These are phyloP conservation scores for Lotus japonicus DNA, from an alignment of 306 rosid genomes.

Conservation along the genomic window DNA sequence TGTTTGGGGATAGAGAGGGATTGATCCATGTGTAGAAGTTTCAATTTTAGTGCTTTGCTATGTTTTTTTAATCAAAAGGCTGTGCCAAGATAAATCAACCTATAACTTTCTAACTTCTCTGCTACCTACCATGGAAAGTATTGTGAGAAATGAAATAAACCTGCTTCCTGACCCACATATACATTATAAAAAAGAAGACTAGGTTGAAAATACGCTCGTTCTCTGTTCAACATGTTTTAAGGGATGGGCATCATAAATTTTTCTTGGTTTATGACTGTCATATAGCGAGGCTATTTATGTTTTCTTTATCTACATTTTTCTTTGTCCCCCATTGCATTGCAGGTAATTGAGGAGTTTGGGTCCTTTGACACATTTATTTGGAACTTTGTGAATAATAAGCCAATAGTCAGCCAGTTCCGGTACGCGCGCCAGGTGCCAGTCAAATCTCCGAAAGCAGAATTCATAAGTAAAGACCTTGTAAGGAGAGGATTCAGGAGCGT, in stretches of 20 bases:
- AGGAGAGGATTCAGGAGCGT: constrained; percentile 72
- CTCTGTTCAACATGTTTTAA: constrained; percentile 21
- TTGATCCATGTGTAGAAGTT: neutral
- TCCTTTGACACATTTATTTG: constrained; percentile 56
- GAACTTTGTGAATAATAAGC: constrained; percentile 64
- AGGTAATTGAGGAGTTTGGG: constrained; percentile 64
- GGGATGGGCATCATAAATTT: neutral
- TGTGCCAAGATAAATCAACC: constrained; percentile 14
- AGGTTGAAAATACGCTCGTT: neutral
- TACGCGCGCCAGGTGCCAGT: constrained; percentile 64
- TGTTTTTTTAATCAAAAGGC: neutral
- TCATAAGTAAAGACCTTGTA: constrained; percentile 64
- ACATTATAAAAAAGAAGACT: constrained; percentile 7
- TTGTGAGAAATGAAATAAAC: constrained; percentile 16
- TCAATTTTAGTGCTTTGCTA: neutral
- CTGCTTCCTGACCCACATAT: constrained; percentile 23
- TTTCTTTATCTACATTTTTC: neutral
- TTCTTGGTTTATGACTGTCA: constrained; percentile 5
- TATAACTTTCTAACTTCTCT: constrained; percentile 27
- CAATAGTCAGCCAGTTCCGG: constrained; percentile 49
- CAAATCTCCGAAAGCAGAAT: constrained; percentile 70
- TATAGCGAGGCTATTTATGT: neutral
- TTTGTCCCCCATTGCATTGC: constrained; percentile 4
- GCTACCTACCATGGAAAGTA: constrained; percentile 27
- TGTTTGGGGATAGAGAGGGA: too few species aligned